A percentile compares a stretch with the other conserved stretches of the same genome.
Conservation (phyloP, 371 early-diverging fungal genomes). For the Lichtheimia corymbifera region DNA sequence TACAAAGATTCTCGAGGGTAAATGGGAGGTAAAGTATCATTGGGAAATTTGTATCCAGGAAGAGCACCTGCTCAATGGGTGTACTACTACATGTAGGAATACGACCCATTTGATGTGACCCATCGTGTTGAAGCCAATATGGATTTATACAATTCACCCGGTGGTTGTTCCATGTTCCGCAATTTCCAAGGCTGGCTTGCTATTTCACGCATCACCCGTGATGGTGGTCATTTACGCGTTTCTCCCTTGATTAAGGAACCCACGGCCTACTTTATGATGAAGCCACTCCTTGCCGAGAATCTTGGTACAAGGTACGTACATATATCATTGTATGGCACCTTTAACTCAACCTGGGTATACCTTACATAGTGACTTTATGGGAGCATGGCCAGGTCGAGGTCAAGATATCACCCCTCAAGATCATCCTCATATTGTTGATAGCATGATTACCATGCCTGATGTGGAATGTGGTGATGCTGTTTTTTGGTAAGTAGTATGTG, state of each 20-base stretch:
- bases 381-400: conserved; percentile 38
- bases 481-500: conserved; percentile 28
- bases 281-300: conserved; percentile 36
- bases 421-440: conserved; percentile 37
- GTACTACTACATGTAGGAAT: conserved; percentile 8
- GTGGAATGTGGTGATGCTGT: conserved; percentile 43
- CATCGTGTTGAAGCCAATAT: conserved; percentile 40
- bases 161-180: conserved; percentile 45
- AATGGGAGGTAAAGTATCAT: conserved; percentile 20
- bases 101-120: conserved; percentile 45
- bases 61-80: too few species aligned
- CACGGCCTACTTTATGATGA: conserved; percentile 42
- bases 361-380: conserved; percentile 22
- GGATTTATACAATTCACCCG: conserved; percentile 37
- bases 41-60: neutral
- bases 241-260: conserved; percentile 43
- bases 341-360: too few species aligned
- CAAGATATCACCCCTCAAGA: conserved; percentile 31
- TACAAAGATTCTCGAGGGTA: conserved; percentile 24
- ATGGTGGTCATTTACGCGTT: conserved; percentile 39
- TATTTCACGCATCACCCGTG: conserved; percentile 31
- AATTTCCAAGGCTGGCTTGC: conserved; percentile 49
- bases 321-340: too few species aligned
- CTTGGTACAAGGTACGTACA: conserved; percentile 22
- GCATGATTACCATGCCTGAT: conserved; percentile 37